Conservation (phyloP, 768 basidiomycete species). For the Mycena chlorophos region DNA sequence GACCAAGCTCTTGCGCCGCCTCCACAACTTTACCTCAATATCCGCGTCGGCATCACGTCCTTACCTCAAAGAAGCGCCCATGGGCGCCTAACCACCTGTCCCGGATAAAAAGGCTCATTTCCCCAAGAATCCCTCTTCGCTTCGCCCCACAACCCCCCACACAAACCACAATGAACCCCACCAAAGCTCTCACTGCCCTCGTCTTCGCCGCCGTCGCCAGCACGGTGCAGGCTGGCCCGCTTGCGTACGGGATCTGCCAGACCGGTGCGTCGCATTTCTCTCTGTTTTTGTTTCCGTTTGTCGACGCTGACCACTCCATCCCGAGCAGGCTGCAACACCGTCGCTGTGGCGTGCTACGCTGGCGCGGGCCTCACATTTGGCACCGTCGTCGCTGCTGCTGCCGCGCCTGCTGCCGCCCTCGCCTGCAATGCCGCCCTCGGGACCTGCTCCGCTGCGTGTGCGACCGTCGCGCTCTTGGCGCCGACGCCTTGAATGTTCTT, state of each 20-base stretch:
- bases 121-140: no score
- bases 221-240: slow-evolving; percentile 30
- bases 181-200: neutral
- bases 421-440: slow-evolving; percentile 45
- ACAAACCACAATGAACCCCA: slow-evolving; percentile 1
- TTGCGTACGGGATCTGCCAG: slow-evolving; percentile 45
- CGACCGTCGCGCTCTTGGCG: slow-evolving; percentile 33
- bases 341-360: slow-evolving; percentile 44
- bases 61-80: no score
- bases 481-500: slow-evolving; percentile 34
- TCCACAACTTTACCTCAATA: no score
- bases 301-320: neutral
- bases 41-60: no score
- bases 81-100: no score
- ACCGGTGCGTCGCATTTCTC: slow-evolving; percentile 35
- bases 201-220: slow-evolving; percentile 1
- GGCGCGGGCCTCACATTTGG: slow-evolving; percentile 42
- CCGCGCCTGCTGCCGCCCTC: slow-evolving; percentile 35
- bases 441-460: slow-evolving; percentile 43
- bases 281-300: neutral
- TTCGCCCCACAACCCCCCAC: no score
- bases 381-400: slow-evolving; percentile 37
- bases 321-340: slow-evolving; percentile 34
- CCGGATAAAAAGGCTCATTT: no score
- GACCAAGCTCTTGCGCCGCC: no score